These are phyloP conservation scores for Metschnikowia noctiluminum DNA, from an alignment of 805 yeast genomes.

Conservation along the genomic window DNA sequence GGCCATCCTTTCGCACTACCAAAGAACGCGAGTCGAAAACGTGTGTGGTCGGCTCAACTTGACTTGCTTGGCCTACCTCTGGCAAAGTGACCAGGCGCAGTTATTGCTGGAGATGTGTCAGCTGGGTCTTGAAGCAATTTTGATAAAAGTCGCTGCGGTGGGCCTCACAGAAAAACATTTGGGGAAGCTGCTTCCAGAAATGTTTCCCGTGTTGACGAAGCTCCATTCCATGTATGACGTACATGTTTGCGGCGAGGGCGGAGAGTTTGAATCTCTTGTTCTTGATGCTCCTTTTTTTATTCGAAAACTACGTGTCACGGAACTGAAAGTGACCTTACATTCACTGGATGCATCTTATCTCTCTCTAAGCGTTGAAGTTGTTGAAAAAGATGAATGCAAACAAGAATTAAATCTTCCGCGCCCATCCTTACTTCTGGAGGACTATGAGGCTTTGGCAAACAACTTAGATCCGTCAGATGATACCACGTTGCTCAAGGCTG, in stretches of 20 bases:
- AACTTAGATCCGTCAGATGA: conserved; percentile 5
- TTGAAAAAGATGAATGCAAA: conserved; percentile 32
- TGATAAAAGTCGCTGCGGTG: conserved; percentile 90
- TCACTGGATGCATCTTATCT: conserved; percentile 73
- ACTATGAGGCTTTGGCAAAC: neutral
- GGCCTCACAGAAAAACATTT: conserved; percentile 69
- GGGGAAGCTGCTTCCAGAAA: conserved; percentile 62
- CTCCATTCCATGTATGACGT: conserved; percentile 70
- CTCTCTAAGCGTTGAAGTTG: conserved; percentile 47
- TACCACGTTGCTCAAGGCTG: neutral
- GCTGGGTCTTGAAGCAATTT: conserved; percentile 68
- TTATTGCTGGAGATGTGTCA: conserved; percentile 79
- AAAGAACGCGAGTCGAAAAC: conserved; percentile 87
- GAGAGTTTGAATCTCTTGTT: conserved; percentile 93
- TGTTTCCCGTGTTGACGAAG: conserved; percentile 53
- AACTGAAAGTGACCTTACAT: conserved; percentile 41
- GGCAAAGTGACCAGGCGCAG: conserved; percentile 85
- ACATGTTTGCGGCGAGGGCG: conserved; percentile 98
- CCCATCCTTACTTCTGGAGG: conserved; percentile 5
- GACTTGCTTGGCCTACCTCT: conserved; percentile 68
- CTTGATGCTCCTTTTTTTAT: conserved; percentile 84
- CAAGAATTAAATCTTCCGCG: neutral
- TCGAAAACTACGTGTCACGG: conserved; percentile 42
- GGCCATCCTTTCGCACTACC: conserved; percentile 93
- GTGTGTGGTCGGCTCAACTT: conserved; percentile 76